Percentiles rank a stretch among this genome's conserved stretches.
Evolutionary conservation across 805 yeast species (phyloP).

Genomic region (Schizosaccharomyces japonicus): DNA sequence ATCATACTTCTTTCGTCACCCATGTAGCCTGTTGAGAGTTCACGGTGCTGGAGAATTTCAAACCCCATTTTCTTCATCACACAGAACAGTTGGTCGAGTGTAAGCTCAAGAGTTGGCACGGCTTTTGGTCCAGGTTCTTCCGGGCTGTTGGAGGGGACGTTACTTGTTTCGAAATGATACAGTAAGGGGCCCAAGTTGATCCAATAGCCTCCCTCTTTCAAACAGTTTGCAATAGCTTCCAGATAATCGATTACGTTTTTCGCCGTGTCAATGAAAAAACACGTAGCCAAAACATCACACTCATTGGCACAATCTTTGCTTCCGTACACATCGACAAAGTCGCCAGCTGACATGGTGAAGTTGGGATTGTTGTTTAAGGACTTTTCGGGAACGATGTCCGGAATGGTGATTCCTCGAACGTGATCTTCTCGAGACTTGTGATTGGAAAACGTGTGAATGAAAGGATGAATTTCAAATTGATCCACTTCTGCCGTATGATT

Average conservation of each 20-base stretch:
- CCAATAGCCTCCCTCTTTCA: slow-evolving; percentile 41
- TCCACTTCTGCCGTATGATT: slow-evolving; percentile 5
- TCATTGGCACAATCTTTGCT: slow-evolving; percentile 13
- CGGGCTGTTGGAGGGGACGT: background rate
- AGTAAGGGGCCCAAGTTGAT: slow-evolving; percentile 79
- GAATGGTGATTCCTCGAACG: slow-evolving; percentile 21
- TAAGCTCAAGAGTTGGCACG: slow-evolving; percentile 47
- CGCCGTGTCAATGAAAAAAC: slow-evolving; percentile 79
- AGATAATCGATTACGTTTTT: slow-evolving; percentile 60
- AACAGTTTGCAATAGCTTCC: slow-evolving; percentile 31
- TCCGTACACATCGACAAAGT: slow-evolving; percentile 34
- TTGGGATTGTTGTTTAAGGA: slow-evolving; percentile 4
- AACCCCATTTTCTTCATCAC: slow-evolving; percentile 41
- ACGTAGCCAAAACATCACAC: slow-evolving; percentile 23
- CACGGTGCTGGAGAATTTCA: slow-evolving; percentile 15
- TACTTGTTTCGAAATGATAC: slow-evolving; percentile 39
- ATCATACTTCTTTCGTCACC: slow-evolving; percentile 1
- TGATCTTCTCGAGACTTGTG: slow-evolving; percentile 30
- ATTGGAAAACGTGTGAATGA: slow-evolving; percentile 44
- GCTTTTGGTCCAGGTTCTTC: no score
- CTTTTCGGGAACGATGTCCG: slow-evolving; percentile 16
- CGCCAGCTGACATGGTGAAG: slow-evolving; percentile 21
- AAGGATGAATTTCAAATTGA: slow-evolving; percentile 14
- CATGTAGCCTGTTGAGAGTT: background rate
- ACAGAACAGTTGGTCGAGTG: slow-evolving; percentile 39